These are phyloP conservation scores for Pseudocercospora crystallina DNA, from an alignment of 2,329 filamentous ascomycete genomes.

Conservation along the genomic window DNA sequence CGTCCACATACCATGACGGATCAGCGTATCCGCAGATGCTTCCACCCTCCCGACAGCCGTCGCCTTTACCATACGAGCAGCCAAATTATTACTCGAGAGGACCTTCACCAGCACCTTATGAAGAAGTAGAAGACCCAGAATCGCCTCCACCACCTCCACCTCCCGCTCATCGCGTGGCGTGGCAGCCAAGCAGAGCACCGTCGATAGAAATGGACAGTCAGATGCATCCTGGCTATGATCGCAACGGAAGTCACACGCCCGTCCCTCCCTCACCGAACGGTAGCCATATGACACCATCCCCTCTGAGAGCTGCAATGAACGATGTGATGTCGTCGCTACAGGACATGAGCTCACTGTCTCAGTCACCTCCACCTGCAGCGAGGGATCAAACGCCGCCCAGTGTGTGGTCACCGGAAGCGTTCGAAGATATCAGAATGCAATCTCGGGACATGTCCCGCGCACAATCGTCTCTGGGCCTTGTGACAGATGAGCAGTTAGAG, in stretches of 20 bases:
- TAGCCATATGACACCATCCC: conserved; percentile 70
- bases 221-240: conserved; percentile 47
- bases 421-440: conserved; percentile 57
- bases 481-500: conserved; percentile 35
- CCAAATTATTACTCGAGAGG: conserved; percentile 21
- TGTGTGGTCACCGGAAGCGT: conserved; percentile 90
- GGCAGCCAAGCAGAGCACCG: conserved; percentile 50
- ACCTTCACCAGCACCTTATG: conserved; percentile 20
- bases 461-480: conserved; percentile 72
- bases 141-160: conserved; percentile 81
- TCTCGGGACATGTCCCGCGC: conserved; percentile 69
- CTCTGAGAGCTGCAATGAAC: conserved; percentile 92
- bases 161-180: conserved; percentile 68
- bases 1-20: conserved; percentile 35
- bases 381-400: conserved; percentile 61
- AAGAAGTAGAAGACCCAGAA: conserved; percentile 45
- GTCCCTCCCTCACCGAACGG: conserved; percentile 66
- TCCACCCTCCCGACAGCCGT: conserved; percentile 28
- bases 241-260: conserved; percentile 58
- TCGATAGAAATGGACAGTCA: conserved; percentile 41
- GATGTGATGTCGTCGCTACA: conserved; percentile 95
- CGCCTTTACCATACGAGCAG: conserved; percentile 31
- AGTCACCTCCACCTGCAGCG: conserved; percentile 46
- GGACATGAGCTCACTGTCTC: conserved; percentile 69
- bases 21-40: conserved; percentile 35